Evolutionary conservation across 768 basidiomycete species (phyloP), one percentile per base, ranked within the genome.

Genomic region (Collybia nuda): DNA sequence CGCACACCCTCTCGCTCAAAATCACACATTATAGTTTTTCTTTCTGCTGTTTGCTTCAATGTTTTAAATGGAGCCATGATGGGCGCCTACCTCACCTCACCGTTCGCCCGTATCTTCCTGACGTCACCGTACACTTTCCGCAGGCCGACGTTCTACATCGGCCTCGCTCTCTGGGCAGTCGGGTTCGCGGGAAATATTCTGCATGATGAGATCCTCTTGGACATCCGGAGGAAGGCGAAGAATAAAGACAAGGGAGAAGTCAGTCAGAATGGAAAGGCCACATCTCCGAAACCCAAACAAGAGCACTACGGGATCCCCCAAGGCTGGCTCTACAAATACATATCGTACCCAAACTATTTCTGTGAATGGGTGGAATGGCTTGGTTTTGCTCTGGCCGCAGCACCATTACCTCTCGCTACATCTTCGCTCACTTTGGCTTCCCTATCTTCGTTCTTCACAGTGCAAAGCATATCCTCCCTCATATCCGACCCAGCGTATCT

Each of bases 291-390:
- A 53, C 54, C 56, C 18, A 59, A 37, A 51, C 21, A 64, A 37
- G 79, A 83, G 43, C 75, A 90, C 66, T 92, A 92, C 62, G 84
- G 85, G 3, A 85, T 94, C 52, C 93, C 96, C 0, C 79, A 86
- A 44, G 91, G 89, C 0, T 78, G 82, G 18, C 71, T 96, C 15
- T 97, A 88, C 74, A 59, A 65, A 38, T 85, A 81, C 61, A 73
- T 98, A 59, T 92, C 93, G 5, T 96, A 86, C 70, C 96, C 96
- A 8, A 93, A 97, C 66, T 98, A 98, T 70, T 71, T 93, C 17
- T 93, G 87, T 68, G 96, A 98, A 64, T 98, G 96, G 96, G 51
- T 88, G 48, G 96, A 98, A 68, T 98, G 95, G 94, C 56, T 82
- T 8, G 93, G 90, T 6, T 98, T 87, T 65, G 88, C 91, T 1